Percentiles rank a stretch among this genome's conserved stretches.
Conservation (phyloP, 306 rosid species). For the Hippophae rhamnoides region DNA sequence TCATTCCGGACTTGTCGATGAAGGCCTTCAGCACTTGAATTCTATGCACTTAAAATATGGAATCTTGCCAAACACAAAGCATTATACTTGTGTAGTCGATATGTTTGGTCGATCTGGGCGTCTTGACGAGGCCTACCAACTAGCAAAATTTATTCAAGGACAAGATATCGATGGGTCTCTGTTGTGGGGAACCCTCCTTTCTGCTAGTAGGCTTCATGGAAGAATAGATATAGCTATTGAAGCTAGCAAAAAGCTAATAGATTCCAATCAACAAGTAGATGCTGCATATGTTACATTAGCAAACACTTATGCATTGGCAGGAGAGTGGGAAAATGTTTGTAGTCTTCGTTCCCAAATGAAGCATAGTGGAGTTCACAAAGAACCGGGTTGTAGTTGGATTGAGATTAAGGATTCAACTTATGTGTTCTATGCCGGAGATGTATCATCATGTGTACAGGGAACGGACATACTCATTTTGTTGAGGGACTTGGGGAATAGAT, state of each 20-base stretch:
- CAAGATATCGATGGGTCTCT: constrained; percentile 32
- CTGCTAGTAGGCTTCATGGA: constrained; percentile 80
- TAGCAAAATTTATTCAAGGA: constrained; percentile 53
- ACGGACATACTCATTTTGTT: constrained; percentile 36
- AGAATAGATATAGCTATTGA: constrained; percentile 67
- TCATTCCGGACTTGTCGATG: constrained; percentile 72
- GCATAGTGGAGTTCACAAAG: constrained; percentile 45
- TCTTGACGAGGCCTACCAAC: constrained; percentile 47
- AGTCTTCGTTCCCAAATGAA: constrained; percentile 52
- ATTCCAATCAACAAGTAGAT: constrained; percentile 53
- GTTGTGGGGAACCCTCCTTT: constrained; percentile 77
- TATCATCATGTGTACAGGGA: constrained; percentile 29
- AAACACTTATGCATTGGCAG: constrained; percentile 57
- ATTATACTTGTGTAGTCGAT: constrained; percentile 61
- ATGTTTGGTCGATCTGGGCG: constrained; percentile 74
- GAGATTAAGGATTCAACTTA: constrained; percentile 56
- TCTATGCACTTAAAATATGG: constrained; percentile 55
- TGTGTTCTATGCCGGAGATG: constrained; percentile 62
- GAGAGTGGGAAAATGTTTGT: constrained; percentile 67
- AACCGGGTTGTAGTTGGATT: constrained; percentile 85
- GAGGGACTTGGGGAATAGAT: constrained; percentile 47
- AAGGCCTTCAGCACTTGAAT: constrained; percentile 50
- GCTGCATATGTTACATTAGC: constrained; percentile 64
- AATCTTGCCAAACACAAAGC: constrained; percentile 54
- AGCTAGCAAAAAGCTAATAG: constrained; percentile 54